Percentiles rank a stretch among this genome's conserved stretches.
These are phyloP conservation scores for Plasmopara viticola DNA, from an alignment of 352 stramenopile genomes.

Conservation along the genomic window DNA sequence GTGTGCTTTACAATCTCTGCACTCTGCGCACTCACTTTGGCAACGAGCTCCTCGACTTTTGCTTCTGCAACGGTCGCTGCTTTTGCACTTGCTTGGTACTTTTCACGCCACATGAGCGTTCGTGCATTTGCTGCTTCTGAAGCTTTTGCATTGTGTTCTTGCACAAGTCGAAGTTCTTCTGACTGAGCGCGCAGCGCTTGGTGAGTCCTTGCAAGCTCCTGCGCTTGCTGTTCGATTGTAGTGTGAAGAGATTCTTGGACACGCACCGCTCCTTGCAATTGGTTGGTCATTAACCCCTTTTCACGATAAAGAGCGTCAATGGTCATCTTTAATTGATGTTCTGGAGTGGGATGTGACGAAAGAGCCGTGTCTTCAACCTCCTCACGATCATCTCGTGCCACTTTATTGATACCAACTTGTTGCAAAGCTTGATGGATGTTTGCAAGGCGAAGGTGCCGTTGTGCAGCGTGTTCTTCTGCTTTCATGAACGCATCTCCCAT, in stretches of 20 bases:
- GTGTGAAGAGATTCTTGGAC: slow-evolving; percentile 39
- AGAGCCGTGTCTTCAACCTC: slow-evolving; percentile 8
- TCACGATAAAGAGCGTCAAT: slow-evolving; percentile 56
- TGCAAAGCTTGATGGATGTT: slow-evolving; percentile 46
- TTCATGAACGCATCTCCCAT: slow-evolving; percentile 33
- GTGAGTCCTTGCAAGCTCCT: slow-evolving; percentile 50
- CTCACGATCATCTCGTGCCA: slow-evolving; percentile 4
- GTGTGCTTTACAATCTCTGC: slow-evolving; percentile 63
- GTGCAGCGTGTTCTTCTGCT: slow-evolving; percentile 27
- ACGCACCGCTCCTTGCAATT: slow-evolving; percentile 52
- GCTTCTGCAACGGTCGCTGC: slow-evolving; percentile 25
- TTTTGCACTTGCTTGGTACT: slow-evolving; percentile 41
- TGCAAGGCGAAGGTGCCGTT: slow-evolving; percentile 18
- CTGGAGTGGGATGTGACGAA: slow-evolving; percentile 3
- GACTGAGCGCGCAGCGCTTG: slow-evolving; percentile 31
- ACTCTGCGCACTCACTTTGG: slow-evolving; percentile 28
- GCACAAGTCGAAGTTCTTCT: slow-evolving; percentile 35
- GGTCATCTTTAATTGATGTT: slow-evolving; percentile 38
- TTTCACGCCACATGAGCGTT: slow-evolving; percentile 42
- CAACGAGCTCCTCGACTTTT: slow-evolving; percentile 38
- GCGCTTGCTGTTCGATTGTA: slow-evolving; percentile 43
- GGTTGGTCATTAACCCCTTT: slow-evolving; percentile 44
- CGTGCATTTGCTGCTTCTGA: slow-evolving; percentile 39
- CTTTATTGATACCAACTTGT: slow-evolving; percentile 20
- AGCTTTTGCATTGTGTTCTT: slow-evolving; percentile 38